Percentiles rank a stretch among this genome's conserved stretches.
Conservation (phyloP, 305 asterid species). For the Caryopteris hybrid region DNA sequence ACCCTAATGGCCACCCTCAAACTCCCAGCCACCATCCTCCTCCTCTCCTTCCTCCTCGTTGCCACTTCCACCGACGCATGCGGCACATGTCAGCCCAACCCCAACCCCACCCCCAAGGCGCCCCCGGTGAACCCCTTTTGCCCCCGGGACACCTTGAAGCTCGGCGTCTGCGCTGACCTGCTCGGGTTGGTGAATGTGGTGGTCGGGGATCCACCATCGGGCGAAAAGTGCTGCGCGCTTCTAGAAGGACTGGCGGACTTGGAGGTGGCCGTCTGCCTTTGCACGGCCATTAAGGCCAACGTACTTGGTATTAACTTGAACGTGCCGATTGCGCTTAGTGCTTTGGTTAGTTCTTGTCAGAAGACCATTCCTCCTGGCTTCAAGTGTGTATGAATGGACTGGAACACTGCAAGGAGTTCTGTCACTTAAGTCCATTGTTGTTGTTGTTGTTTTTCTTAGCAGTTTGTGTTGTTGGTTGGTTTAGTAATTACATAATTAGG, state of each 20-base stretch:
- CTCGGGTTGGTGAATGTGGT: constrained; percentile 53
- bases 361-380: constrained; percentile 63
- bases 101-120: constrained; percentile 30
- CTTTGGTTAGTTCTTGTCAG: constrained; percentile 49
- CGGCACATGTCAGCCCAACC: constrained; percentile 39
- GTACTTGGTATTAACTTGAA: constrained; percentile 73
- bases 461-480: too few relatives aligned
- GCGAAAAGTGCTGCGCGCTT: constrained; percentile 51
- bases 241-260: constrained; percentile 66
- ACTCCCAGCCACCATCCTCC: constrained; percentile 22
- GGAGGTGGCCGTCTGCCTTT: constrained; percentile 84
- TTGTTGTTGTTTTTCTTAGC: not conserved
- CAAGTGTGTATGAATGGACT: constrained; percentile 44
- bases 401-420: too few relatives aligned
- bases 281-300: constrained; percentile 77
- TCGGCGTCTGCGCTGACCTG: constrained; percentile 61
- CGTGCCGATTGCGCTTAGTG: constrained; percentile 66
- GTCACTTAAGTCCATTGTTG: not conserved
- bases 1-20: constrained; percentile 31
- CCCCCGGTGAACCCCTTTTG: constrained; percentile 60
- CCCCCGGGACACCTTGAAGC: constrained; percentile 74
- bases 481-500: too few relatives aligned
- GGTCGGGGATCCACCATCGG: constrained; percentile 53
- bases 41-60: constrained; percentile 36
- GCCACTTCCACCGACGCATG: constrained; percentile 41